phyloP scores from a whole-genome alignment of 2,329 filamentous ascomycete genomes.

The Cercospora sp. region DNA sequence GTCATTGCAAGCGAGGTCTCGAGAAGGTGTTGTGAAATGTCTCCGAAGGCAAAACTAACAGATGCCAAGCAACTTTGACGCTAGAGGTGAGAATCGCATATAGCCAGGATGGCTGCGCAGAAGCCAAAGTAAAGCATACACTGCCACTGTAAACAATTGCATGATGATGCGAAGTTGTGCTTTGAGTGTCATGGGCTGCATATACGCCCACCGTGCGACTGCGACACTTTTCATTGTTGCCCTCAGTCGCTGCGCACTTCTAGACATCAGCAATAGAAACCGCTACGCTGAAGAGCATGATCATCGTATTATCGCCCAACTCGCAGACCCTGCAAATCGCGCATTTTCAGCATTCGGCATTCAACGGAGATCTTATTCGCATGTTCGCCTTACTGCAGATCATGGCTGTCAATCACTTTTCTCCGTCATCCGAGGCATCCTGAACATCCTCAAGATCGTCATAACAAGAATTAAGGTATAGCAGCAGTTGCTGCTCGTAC shows the following conservation, averaged over 20 bases:
- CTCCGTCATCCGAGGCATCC: slow-evolving; percentile 11
- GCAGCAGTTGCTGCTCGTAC: slow-evolving; percentile 6
- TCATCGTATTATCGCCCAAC: background rate
- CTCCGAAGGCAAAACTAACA: background rate
- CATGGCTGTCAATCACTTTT: background rate
- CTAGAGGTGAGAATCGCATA: background rate
- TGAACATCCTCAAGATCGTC: slow-evolving; percentile 13
- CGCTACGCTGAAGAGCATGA: background rate
- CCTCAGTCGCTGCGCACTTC: background rate
- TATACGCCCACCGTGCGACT: background rate
- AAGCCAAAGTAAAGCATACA: background rate
- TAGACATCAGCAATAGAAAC: background rate
- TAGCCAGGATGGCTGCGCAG: background rate
- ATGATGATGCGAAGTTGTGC: background rate
- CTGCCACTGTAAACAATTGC: background rate
- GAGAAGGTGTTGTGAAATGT: background rate
- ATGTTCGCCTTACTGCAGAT: background rate
- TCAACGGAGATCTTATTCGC: background rate
- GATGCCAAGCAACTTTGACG: background rate
- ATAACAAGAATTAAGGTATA: slow-evolving; percentile 10
- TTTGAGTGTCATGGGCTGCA: background rate
- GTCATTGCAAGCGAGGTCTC: background rate
- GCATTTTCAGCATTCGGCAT: background rate
- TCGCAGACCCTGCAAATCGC: background rate
- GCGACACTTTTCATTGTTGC: background rate